A percentile compares a stretch with the other conserved stretches of the same genome.
Evolutionary conservation across 805 yeast genomes (phyloP).

Genomic region (Brettanomyces anomalus): DNA sequence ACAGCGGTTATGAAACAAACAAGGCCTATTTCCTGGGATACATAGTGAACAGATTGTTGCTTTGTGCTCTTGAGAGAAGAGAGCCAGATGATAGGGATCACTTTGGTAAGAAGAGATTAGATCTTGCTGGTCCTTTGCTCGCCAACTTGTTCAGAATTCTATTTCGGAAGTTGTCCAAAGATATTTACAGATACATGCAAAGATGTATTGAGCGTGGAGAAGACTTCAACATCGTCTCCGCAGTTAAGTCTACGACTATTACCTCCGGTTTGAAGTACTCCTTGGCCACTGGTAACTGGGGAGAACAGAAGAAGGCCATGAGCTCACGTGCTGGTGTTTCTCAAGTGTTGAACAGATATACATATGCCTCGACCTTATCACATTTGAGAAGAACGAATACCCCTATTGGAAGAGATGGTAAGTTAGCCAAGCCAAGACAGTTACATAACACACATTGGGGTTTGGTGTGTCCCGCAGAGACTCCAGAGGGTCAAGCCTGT

Average conservation of each 20-base stretch:
- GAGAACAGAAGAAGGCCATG: conserved; percentile 99
- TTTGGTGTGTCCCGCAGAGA: conserved; percentile 98
- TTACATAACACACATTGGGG: conserved; percentile 99
- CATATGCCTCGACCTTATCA: conserved; percentile 96
- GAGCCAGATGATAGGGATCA: conserved; percentile 99
- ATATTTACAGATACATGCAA: conserved; percentile 96
- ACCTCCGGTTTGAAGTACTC: conserved; percentile 97
- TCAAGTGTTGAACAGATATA: conserved; percentile 94
- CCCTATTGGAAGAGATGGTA: conserved; percentile 99
- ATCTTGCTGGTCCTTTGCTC: conserved; percentile 95
- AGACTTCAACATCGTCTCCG: conserved; percentile 92
- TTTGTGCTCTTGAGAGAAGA: conserved; percentile 94
- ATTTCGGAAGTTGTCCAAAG: conserved; percentile 91
- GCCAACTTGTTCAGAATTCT: conserved; percentile 92
- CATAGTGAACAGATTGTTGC: conserved; percentile 89
- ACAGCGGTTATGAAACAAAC: conserved; percentile 93
- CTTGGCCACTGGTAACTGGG: conserved; percentile 99
- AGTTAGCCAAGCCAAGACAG: conserved; percentile 97
- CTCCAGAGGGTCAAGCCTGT: conserved; percentile 99
- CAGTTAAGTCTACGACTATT: conserved; percentile 93
- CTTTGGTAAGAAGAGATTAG: conserved; percentile 96
- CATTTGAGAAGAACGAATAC: conserved; percentile 99
- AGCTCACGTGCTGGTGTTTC: conserved; percentile 98
- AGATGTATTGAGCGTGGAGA: conserved; percentile 97
- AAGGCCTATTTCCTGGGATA: conserved; percentile 97